A percentile compares a stretch with the other conserved stretches of the same genome.
These are phyloP conservation scores for Lobosporangium transversale DNA, from an alignment of 192 early-diverging fungal genomes.

Conservation along the genomic window DNA sequence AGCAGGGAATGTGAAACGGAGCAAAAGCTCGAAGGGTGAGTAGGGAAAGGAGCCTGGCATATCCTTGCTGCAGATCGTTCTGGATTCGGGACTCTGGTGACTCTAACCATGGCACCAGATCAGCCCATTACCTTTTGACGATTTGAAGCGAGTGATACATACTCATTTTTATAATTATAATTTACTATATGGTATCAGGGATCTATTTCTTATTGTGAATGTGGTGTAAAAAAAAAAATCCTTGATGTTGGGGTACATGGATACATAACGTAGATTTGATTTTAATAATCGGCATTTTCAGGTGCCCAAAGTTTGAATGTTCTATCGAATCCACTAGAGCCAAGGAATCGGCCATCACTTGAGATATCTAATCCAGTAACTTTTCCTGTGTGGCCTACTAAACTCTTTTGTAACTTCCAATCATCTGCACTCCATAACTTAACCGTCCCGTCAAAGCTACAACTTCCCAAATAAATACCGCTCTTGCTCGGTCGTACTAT, in stretches of 20 bases:
- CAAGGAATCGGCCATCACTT: conserved; percentile 83
- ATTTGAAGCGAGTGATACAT: conserved; percentile 53
- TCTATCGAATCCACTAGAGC: conserved; percentile 88
- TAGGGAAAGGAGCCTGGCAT: conserved; percentile 52
- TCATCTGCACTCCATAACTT: conserved; percentile 96
- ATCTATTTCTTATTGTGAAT: no score
- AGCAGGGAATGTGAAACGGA: conserved; percentile 14
- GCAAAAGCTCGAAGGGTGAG: not conserved
- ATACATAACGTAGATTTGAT: no score
- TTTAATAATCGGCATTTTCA: conserved; percentile 56
- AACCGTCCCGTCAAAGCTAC: conserved; percentile 89
- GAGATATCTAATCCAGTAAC: conserved; percentile 91
- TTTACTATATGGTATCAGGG: conserved; percentile 6
- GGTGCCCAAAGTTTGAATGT: conserved; percentile 93
- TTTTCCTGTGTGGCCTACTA: conserved; percentile 90
- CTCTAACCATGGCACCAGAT: conserved; percentile 49
- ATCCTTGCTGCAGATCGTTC: conserved; percentile 48
- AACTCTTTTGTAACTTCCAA: conserved; percentile 88
- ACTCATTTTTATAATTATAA: not conserved
- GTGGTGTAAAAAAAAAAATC: no score
- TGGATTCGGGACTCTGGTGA: conserved; percentile 52
- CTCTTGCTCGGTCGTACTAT: conserved; percentile 28
- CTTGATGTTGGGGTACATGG: no score
- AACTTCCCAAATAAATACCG: conserved; percentile 84
- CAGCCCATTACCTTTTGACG: conserved; percentile 54